A percentile compares a stretch with the other conserved stretches of the same genome.
phyloP scores from a whole-genome alignment of 345 rosid species.

The Trapa incisa region DNA sequence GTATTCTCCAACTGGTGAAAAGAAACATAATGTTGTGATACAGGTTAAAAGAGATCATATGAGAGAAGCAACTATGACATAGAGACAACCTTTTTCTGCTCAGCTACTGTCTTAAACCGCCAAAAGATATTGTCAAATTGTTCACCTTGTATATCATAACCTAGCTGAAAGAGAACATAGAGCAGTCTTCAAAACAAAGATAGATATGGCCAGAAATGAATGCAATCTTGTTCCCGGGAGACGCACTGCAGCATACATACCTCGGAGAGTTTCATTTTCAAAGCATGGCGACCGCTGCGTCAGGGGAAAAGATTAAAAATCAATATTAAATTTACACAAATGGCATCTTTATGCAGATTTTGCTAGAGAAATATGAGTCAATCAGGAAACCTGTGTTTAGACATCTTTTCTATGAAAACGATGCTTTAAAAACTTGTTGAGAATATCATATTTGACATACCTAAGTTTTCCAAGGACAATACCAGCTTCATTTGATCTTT shows the following conservation, averaged over 20 bases:
- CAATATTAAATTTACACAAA: neutral
- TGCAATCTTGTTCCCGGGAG: neutral
- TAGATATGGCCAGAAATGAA: neutral
- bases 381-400: too few species aligned
- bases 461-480: conserved; percentile 92
- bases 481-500: conserved; percentile 69
- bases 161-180: conserved; percentile 41
- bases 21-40: neutral
- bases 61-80: neutral
- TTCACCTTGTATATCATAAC: conserved; percentile 61
- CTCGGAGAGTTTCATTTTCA: conserved; percentile 66
- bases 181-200: neutral
- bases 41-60: neutral
- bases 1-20: too few species aligned
- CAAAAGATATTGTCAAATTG: conserved; percentile 65
- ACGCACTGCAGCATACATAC: conserved; percentile 18
- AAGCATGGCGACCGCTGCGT: conserved; percentile 86
- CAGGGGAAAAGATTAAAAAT: conserved; percentile 1
- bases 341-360: neutral
- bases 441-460: conserved; percentile 14
- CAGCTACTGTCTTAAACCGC: conserved; percentile 82
- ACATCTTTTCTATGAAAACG: too few species aligned
- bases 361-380: neutral
- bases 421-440: too few species aligned
- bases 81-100: conserved; percentile 52